phyloP scores from a whole-genome alignment of 176 grass and related monocot genomes.

The Chrysopogon serrulatus region DNA sequence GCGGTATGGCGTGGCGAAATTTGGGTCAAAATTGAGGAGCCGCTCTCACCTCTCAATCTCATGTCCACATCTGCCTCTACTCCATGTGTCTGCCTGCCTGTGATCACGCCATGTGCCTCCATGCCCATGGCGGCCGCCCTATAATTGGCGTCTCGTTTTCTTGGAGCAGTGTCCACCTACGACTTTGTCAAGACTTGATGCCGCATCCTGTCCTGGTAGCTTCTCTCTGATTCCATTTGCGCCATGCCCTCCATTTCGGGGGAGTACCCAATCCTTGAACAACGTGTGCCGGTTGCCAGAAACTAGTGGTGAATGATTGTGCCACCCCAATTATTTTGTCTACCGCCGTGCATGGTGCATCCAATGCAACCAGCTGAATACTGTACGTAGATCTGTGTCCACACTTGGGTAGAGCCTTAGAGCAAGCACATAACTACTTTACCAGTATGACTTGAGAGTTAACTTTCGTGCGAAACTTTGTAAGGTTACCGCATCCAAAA shows the following conservation, averaged over 20 bases:
- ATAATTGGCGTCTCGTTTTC: slow-evolving; percentile 34
- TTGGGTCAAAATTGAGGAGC: slow-evolving; percentile 5
- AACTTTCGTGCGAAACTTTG: background rate
- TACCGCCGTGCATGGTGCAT: background rate
- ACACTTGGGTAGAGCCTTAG: background rate
- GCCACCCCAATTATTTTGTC: slow-evolving; percentile 7
- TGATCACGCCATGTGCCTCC: slow-evolving; percentile 45
- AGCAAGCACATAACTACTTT: background rate
- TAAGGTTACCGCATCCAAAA: background rate
- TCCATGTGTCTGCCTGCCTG: background rate
- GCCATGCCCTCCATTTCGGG: background rate
- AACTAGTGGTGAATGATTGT: background rate
- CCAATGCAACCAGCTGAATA: background rate
- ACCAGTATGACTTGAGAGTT: background rate
- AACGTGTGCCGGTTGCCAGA: background rate
- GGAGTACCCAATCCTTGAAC: background rate
- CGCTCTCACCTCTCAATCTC: background rate
- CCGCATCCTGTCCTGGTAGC: background rate
- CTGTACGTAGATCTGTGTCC: background rate
- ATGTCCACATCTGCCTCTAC: background rate
- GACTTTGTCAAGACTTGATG: slow-evolving; percentile 38
- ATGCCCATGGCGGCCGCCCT: background rate
- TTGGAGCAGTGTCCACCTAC: slow-evolving; percentile 12
- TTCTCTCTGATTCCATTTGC: background rate
- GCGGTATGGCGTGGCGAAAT: slow-evolving; percentile 10